Percentiles rank a stretch among this genome's conserved stretches.
phyloP scores from a whole-genome alignment of 495 filamentous ascomycete species.

The Neurospora cerealis region DNA sequence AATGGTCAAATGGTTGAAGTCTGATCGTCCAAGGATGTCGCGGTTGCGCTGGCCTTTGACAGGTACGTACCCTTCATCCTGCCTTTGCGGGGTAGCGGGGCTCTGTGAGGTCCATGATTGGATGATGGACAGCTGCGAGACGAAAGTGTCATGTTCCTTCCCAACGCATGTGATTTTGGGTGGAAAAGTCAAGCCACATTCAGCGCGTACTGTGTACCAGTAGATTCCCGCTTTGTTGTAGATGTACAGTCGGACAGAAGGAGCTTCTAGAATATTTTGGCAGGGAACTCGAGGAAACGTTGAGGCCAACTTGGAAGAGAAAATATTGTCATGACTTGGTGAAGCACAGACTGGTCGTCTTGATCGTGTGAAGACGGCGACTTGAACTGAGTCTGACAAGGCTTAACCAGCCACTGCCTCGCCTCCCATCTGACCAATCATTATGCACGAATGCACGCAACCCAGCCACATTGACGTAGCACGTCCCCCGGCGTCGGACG shows the following conservation, averaged over 20 bases:
- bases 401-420: not conserved
- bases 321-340: not conserved
- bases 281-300: not conserved
- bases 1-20: not conserved
- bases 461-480: not conserved
- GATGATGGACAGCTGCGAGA: not conserved
- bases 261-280: not conserved
- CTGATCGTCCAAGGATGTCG: not conserved
- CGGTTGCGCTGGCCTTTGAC: not conserved
- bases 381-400: not conserved
- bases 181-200: not conserved
- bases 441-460: not conserved
- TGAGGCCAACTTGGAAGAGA: not conserved
- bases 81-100: not conserved
- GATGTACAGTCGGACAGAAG: not conserved
- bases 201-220: not conserved
- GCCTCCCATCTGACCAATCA: not conserved
- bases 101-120: not conserved
- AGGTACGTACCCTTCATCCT: not conserved
- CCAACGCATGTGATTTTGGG: not conserved
- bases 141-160: not conserved
- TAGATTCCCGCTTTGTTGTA: not conserved
- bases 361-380: not conserved
- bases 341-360: not conserved
- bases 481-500: not conserved